phyloP scores from a whole-genome alignment of 1,284 basidiomycete species.

The Naganishia albida region DNA sequence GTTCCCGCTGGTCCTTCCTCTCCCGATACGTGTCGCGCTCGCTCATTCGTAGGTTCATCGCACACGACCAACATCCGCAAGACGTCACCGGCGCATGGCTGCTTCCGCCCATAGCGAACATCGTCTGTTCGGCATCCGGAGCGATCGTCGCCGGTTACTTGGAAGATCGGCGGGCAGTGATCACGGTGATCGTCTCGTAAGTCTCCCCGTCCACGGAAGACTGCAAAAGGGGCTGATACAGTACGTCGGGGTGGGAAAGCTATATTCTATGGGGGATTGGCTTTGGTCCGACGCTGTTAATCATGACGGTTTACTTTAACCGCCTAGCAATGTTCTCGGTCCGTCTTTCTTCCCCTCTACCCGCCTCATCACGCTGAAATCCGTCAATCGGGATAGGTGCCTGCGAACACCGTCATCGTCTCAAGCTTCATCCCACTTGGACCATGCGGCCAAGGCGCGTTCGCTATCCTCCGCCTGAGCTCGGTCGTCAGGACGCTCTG shows the following conservation, averaged over 20 bases:
- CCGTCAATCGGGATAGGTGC: constrained; percentile 51
- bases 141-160: constrained; percentile 62
- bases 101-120: constrained; percentile 69
- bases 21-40: no score
- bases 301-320: constrained; percentile 62
- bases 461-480: constrained; percentile 61
- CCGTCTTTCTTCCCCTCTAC: constrained; percentile 45
- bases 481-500: constrained; percentile 53
- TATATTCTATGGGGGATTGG: constrained; percentile 55
- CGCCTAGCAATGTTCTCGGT: constrained; percentile 52
- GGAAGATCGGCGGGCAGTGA: constrained; percentile 59
- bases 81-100: constrained; percentile 66
- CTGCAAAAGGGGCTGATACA: not conserved
- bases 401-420: constrained; percentile 58
- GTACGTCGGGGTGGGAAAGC: not conserved
- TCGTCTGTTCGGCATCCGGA: constrained; percentile 69
- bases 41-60: constrained; percentile 59
- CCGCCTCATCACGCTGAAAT: constrained; percentile 33
- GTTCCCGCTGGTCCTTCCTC: no score
- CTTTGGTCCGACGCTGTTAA: constrained; percentile 59
- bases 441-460: constrained; percentile 64
- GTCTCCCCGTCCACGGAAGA: not conserved
- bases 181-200: constrained; percentile 61
- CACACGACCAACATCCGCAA: constrained; percentile 63
- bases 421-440: constrained; percentile 64